A percentile compares a stretch with the other conserved stretches of the same genome.
These are phyloP conservation scores for Phalaenopsis aphrodite DNA, from an alignment of 106 monocot species.

Conservation along the genomic window DNA sequence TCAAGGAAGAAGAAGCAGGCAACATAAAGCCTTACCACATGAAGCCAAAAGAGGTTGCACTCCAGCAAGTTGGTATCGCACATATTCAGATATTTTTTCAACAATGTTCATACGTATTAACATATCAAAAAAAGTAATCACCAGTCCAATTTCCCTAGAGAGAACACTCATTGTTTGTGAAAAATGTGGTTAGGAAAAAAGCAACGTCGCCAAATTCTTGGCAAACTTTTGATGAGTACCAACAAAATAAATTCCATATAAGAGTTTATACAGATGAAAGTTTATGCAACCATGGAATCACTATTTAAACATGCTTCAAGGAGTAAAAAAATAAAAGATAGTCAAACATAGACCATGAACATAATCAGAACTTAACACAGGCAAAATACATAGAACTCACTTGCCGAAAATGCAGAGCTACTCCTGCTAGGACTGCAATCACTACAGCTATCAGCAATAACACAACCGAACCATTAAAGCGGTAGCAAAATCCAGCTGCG, in stretches of 20 bases:
- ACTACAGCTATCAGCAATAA: constrained; percentile 26
- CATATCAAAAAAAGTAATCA: neutral
- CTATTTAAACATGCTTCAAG: neutral
- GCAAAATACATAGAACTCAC: constrained; percentile 30
- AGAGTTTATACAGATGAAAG: neutral
- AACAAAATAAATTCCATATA: neutral
- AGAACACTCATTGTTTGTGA: neutral
- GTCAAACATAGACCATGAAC: neutral
- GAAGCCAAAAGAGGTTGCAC: no score
- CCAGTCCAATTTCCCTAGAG: neutral
- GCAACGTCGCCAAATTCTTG: neutral
- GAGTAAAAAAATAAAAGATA: neutral
- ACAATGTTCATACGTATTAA: no score
- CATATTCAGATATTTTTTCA: neutral
- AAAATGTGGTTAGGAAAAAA: neutral
- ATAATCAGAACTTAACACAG: neutral
- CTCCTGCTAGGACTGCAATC: constrained; percentile 51
- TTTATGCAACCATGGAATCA: neutral
- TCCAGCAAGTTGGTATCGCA: neutral
- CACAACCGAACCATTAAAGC: constrained; percentile 45
- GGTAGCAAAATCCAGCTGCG: constrained; percentile 67
- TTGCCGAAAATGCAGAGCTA: constrained; percentile 78
- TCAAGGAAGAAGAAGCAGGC: no score
- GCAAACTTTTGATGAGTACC: neutral
- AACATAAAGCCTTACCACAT: no score